A percentile compares a stretch with the other conserved stretches of the same genome.
Conservation (phyloP, 23 red algal genomes). For the Gracilaria vermiculophylla region DNA sequence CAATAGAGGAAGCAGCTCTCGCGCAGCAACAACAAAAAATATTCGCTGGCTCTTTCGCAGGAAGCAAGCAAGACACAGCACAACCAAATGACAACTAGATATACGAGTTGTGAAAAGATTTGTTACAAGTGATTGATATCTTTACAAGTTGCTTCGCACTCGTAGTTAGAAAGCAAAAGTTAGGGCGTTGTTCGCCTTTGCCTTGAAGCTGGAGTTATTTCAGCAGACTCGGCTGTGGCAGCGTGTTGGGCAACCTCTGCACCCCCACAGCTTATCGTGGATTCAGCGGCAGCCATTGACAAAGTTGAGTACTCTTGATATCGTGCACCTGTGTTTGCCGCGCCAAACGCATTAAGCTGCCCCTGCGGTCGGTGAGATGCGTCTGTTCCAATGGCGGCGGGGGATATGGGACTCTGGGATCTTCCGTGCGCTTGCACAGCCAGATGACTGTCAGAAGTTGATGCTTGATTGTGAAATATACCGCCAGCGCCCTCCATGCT, state of each 20-base stretch:
- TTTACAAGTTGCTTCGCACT: constrained; percentile 19
- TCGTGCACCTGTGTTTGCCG: constrained; percentile 5
- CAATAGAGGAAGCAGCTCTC: constrained; percentile 54
- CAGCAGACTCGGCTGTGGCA: constrained; percentile 57
- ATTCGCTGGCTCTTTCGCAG: neutral
- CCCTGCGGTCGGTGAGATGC: neutral
- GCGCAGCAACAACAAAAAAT: constrained; percentile 23
- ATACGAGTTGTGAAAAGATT: neutral
- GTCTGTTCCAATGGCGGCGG: constrained; percentile 9
- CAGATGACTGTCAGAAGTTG: constrained; percentile 66
- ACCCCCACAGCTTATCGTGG: constrained; percentile 60
- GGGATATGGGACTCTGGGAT: constrained; percentile 48
- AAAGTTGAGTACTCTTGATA: constrained; percentile 61
- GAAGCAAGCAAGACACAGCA: neutral
- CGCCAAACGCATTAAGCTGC: neutral
- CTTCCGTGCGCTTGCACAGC: constrained; percentile 27
- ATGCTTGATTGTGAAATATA: constrained; percentile 61
- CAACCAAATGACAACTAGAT: neutral
- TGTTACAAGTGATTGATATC: neutral
- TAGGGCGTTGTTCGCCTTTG: neutral
- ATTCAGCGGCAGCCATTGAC: constrained; percentile 59
- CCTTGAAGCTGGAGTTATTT: neutral
- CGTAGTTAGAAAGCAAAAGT: constrained; percentile 17
- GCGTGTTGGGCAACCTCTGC: constrained; percentile 52
- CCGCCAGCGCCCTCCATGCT: constrained; percentile 71